These are phyloP conservation scores for Penicillium brasilianum DNA, from an alignment of 2,329 filamentous ascomycete genomes.

Conservation along the genomic window DNA sequence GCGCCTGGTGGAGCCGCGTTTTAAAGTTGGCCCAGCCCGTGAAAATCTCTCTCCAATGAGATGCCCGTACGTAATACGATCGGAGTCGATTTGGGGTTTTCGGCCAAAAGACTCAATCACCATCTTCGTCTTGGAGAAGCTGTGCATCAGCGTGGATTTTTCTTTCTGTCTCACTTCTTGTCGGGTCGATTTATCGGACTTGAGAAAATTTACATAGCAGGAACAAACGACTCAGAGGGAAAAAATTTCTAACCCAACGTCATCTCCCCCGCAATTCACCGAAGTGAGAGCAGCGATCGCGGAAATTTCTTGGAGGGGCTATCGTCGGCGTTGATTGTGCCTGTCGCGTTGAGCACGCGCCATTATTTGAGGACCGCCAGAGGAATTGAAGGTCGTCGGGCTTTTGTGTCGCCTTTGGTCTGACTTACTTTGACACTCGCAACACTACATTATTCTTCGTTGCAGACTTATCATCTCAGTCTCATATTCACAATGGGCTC, in stretches of 20 bases:
- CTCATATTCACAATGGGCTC: constrained; percentile 27
- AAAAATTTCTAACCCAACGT: constrained; percentile 18
- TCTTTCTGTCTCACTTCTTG: background rate
- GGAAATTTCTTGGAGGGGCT: constrained; percentile 13
- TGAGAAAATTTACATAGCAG: background rate
- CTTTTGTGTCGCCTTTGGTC: background rate
- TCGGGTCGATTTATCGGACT: background rate
- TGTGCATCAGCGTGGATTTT: constrained; percentile 1
- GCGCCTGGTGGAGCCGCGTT: constrained; percentile 11
- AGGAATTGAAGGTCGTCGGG: background rate
- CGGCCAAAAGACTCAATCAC: constrained; percentile 28
- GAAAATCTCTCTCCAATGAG: constrained; percentile 21
- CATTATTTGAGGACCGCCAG: background rate
- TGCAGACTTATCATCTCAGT: background rate
- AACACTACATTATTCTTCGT: background rate
- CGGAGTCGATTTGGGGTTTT: constrained; percentile 25
- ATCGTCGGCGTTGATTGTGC: background rate
- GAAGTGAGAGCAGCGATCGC: constrained; percentile 8
- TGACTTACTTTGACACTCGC: background rate
- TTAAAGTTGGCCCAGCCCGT: constrained; percentile 23
- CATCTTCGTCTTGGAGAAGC: constrained; percentile 9
- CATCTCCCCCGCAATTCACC: constrained; percentile 22
- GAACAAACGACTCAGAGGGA: background rate
- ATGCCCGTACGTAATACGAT: constrained; percentile 26
- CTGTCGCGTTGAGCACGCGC: background rate